A percentile compares a stretch with the other conserved stretches of the same genome.
Conservation (phyloP, 2,329 filamentous ascomycete species). For the Chaetoscypha palmicola region DNA sequence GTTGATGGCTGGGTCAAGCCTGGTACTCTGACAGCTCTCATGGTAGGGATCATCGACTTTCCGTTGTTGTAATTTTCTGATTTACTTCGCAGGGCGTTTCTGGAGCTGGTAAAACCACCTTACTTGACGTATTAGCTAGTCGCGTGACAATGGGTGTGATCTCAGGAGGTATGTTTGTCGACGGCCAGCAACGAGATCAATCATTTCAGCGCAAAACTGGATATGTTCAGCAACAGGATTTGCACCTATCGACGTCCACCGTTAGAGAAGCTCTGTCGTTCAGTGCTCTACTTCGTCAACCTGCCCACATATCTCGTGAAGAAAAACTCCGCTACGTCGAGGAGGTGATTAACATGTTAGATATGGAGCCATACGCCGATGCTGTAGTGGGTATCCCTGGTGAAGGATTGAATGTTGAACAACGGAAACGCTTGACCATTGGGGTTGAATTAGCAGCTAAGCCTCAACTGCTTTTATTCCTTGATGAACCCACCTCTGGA, state of each 20-base stretch:
- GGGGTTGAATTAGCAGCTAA: slow-evolving; percentile 90
- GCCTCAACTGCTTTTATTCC: slow-evolving; percentile 77
- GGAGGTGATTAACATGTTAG: slow-evolving; percentile 82
- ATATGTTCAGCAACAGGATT: slow-evolving; percentile 89
- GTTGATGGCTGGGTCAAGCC: slow-evolving; percentile 68
- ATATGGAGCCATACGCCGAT: slow-evolving; percentile 86
- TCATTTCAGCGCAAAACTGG: slow-evolving; percentile 90
- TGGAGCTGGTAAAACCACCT: slow-evolving; percentile 83
- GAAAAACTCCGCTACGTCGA: slow-evolving; percentile 1
- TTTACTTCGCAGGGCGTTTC: slow-evolving; percentile 42
- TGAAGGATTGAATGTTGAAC: slow-evolving; percentile 67
- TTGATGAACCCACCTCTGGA: slow-evolving; percentile 90
- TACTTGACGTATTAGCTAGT: slow-evolving; percentile 72
- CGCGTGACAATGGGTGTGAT: slow-evolving; percentile 87
- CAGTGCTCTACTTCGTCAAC: not conserved
- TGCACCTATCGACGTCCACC: slow-evolving; percentile 77
- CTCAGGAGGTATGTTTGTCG: slow-evolving; percentile 64
- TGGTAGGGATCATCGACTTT: slow-evolving; percentile 50
- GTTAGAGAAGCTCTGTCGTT: slow-evolving; percentile 45
- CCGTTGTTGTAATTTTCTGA: not conserved
- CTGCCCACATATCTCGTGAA: not conserved
- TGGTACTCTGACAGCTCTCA: slow-evolving; percentile 60
- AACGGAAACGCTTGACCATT: slow-evolving; percentile 76
- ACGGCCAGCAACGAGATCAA: slow-evolving; percentile 31
- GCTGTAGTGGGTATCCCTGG: slow-evolving; percentile 86